phyloP scores from a whole-genome alignment of 805 yeast species.

The Myxozyma melibiosi region DNA sequence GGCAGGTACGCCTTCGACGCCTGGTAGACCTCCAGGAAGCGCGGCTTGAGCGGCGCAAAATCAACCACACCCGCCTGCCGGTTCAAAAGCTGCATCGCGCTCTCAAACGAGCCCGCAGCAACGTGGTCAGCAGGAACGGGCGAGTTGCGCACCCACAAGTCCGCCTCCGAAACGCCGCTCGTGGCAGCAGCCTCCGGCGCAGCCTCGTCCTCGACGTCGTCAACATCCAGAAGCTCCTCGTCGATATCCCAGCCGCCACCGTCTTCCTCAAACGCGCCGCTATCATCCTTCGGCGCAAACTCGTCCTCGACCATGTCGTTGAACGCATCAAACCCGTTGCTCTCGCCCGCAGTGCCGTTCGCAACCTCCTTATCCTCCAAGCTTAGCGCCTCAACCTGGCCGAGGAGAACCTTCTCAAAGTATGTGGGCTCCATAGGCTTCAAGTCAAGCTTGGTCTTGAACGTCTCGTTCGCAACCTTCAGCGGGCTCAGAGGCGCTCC shows the following conservation, averaged over 20 bases:
- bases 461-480: constrained; percentile 52
- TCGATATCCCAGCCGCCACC: constrained; percentile 40
- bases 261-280: constrained; percentile 36
- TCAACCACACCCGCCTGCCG: constrained; percentile 85
- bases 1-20: constrained; percentile 75
- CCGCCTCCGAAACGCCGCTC: constrained; percentile 56
- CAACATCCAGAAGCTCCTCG: constrained; percentile 49
- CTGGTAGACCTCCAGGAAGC: constrained; percentile 83
- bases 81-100: constrained; percentile 89
- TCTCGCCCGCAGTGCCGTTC: constrained; percentile 34
- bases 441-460: constrained; percentile 75
- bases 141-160: constrained; percentile 84
- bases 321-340: constrained; percentile 36
- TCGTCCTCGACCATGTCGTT: constrained; percentile 34
- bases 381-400: constrained; percentile 68
- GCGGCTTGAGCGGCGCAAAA: constrained; percentile 81
- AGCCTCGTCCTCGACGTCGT: constrained; percentile 55
- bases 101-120: constrained; percentile 95
- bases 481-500: constrained; percentile 50
- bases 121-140: constrained; percentile 88
- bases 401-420: constrained; percentile 82
- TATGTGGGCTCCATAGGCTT: constrained; percentile 69
- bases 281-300: constrained; percentile 32
- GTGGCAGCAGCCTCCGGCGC: constrained; percentile 34
- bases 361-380: constrained; percentile 48